These are phyloP conservation scores for Fusarium redolens DNA, from an alignment of 2,329 filamentous ascomycete species.

Conservation along the genomic window DNA sequence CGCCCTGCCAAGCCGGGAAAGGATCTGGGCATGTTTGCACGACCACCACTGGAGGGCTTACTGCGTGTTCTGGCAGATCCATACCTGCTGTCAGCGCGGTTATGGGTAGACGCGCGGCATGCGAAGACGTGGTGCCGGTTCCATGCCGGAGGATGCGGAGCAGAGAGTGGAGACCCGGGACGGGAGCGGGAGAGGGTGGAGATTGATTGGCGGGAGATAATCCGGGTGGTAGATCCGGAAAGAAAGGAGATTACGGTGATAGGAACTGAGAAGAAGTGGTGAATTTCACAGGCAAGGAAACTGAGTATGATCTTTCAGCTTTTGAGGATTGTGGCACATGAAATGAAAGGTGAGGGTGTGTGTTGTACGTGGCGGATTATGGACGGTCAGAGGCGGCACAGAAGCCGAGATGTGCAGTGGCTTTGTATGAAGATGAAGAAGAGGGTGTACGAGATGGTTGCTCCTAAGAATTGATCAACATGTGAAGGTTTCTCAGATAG, in stretches of 20 bases:
- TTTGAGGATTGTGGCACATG: conserved; percentile 12
- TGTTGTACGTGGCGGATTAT: conserved; percentile 25
- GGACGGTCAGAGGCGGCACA: conserved; percentile 34
- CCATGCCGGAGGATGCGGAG: conserved; percentile 46
- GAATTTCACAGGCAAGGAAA: neutral
- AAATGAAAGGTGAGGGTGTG: conserved; percentile 19
- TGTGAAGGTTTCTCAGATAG: neutral
- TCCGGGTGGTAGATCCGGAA: conserved; percentile 47
- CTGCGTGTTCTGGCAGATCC: conserved; percentile 58
- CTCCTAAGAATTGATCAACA: neutral
- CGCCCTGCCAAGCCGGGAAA: conserved; percentile 13
- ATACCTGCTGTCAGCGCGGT: conserved; percentile 54
- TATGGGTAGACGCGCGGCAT: conserved; percentile 53
- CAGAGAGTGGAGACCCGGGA: conserved; percentile 15
- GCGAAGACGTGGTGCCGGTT: conserved; percentile 56
- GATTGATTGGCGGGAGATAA: conserved; percentile 49
- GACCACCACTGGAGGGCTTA: conserved; percentile 50
- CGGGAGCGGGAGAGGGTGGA: conserved; percentile 23
- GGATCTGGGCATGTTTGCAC: conserved; percentile 41
- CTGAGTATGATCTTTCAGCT: neutral
- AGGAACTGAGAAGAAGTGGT: conserved; percentile 32
- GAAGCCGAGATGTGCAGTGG: conserved; percentile 24
- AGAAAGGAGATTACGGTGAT: conserved; percentile 42
- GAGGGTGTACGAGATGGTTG: conserved; percentile 30
- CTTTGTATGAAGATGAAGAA: conserved; percentile 7